Evolutionary conservation across 1,139 yeast genomes (phyloP).

Genomic region (Spencermartinsiella ligniputridi): DNA sequence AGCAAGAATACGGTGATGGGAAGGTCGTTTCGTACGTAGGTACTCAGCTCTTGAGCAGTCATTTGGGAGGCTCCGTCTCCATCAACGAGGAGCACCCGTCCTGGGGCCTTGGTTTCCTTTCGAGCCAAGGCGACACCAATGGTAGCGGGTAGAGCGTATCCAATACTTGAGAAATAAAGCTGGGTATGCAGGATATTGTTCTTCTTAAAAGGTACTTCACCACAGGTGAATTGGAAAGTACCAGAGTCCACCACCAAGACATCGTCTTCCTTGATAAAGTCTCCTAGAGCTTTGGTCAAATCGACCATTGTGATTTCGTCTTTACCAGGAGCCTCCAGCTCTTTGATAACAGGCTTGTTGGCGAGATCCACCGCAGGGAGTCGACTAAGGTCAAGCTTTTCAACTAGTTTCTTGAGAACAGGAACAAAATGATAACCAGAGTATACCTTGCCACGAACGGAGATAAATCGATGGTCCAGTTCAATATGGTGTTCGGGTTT

Average conservation of each 20-base stretch:
- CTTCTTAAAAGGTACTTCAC: conserved; percentile 56
- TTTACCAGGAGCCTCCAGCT: conserved; percentile 18
- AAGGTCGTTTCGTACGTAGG: conserved; percentile 55
- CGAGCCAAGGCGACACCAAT: conserved; percentile 73
- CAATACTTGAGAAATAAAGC: conserved; percentile 75
- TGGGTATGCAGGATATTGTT: conserved; percentile 55
- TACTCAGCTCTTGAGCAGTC: conserved; percentile 73
- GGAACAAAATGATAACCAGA: conserved; percentile 43
- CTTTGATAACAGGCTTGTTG: conserved; percentile 20
- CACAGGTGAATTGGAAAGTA: conserved; percentile 66
- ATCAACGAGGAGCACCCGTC: conserved; percentile 64
- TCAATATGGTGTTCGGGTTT: conserved; percentile 34
- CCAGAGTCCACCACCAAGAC: conserved; percentile 72
- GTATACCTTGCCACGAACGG: conserved; percentile 39
- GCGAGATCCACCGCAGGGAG: conserved; percentile 23
- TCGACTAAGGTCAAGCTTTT: conserved; percentile 32
- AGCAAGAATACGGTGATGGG: conserved; percentile 63
- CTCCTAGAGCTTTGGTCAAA: conserved; percentile 28
- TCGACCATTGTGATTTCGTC: conserved; percentile 37
- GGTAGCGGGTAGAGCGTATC: conserved; percentile 80
- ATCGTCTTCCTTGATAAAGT: conserved; percentile 54
- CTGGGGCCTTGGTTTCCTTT: conserved; percentile 43
- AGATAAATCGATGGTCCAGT: conserved; percentile 44
- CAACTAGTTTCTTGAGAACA: conserved; percentile 41
- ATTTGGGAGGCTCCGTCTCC: conserved; percentile 93